Evolutionary conservation across 192 early-diverging fungal genomes (phyloP).

Genomic region (Pilaira anomala): DNA sequence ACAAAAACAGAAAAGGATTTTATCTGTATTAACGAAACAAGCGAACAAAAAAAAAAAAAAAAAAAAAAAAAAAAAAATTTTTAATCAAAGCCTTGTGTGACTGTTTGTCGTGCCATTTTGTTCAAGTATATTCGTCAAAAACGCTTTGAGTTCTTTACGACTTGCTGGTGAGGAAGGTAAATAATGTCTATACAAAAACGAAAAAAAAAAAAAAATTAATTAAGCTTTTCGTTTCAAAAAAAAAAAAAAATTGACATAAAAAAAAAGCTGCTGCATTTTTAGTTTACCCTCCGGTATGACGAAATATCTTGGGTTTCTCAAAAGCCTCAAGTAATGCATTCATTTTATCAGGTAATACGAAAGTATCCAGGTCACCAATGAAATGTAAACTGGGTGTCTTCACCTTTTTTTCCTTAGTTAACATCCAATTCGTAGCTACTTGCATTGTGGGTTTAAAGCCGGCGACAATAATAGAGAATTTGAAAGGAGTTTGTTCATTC

Average conservation of each 20-base stretch:
- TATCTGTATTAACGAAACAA: too few species aligned
- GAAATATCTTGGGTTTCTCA: conserved; percentile 14
- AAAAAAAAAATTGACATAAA: neutral
- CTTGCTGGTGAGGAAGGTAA: conserved; percentile 9
- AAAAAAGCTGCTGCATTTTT: too few species aligned
- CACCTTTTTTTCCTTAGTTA: neutral
- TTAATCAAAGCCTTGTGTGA: too few species aligned
- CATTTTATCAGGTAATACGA: conserved; percentile 24
- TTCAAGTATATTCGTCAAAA: neutral
- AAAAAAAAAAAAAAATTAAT: too few species aligned
- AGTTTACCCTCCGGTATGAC: conserved; percentile 31
- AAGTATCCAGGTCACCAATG: conserved; percentile 32
- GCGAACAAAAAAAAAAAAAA: too few species aligned
- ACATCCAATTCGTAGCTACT: neutral
- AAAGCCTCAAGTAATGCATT: conserved; percentile 15
- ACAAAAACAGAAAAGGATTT: too few species aligned
- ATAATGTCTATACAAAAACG: conserved; percentile 3
- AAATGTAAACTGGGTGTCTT: conserved; percentile 31
- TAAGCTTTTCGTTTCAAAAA: neutral
- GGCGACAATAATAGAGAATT: conserved; percentile 44
- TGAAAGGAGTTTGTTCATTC: conserved; percentile 36
- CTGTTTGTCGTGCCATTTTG: neutral
- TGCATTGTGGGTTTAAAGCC: conserved; percentile 27
- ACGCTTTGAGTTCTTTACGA: neutral
- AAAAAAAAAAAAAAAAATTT: too few species aligned